Base-by-base conservation (phyloP, 2,329 filamentous ascomycete species). In the Fusarium compactum region DNA sequence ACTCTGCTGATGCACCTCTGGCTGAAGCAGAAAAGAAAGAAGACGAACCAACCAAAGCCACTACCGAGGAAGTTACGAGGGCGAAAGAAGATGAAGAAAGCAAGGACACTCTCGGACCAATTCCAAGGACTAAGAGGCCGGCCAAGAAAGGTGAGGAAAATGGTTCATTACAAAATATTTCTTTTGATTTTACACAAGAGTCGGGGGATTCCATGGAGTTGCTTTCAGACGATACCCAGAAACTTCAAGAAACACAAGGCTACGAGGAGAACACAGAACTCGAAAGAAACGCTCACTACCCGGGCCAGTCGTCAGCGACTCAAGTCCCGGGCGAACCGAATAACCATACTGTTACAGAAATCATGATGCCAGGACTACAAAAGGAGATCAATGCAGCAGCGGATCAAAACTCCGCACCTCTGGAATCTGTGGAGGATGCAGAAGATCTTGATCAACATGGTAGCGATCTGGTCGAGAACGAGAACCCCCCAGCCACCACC, bases 81-180 rank as follows among this genome's bases (percentile, higher is more conserved):
- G 59, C 69, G 40, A 71, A 71, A 58, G 71, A 71, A 62, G 78
- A 77, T 54, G 77, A 78, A 46, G 79, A 83, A 74, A 79, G 76
- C 59, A 82, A 81, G 69, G 81, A 83, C 62, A 78, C 72, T 7
- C 74, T 82, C 65, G 80, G 78, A 29, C 80, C 80, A 27, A 82
- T 82, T 62, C 75, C 78, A 50, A 70, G 73, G 47, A 78, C 80
- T 52, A 79, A 79, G 65, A 80, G 77, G 69, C 76, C 71, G 66
- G 73, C 74, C 58, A 80, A 78, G 71, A 83, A 82, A 84, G 82
- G 82, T 84, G 80, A 84, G 82, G 78, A 80, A 73, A 67, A 74
- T 65, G 67, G 72, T 79, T 77, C 71, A 76, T 75, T 79, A 75
- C 74, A 77, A 78, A 75, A 82, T 81, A 77, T 78, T 78, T 77